Percentiles rank a stretch among this genome's conserved stretches.
phyloP scores from a whole-genome alignment of 352 stramenopile genomes.

The Pelagophyceae sp. region DNA sequence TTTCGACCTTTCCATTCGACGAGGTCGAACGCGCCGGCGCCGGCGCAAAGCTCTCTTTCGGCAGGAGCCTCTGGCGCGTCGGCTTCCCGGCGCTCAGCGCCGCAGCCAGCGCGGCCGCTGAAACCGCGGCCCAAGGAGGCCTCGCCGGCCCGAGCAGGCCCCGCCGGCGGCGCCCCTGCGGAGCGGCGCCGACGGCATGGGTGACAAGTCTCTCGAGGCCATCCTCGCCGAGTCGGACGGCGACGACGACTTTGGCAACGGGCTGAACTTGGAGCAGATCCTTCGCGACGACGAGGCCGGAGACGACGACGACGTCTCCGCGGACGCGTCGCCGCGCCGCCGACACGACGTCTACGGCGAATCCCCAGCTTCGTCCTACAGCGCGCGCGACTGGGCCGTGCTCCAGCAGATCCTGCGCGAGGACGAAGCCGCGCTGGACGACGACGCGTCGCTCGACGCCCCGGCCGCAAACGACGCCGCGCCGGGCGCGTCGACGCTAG shows the following conservation, averaged over 20 bases:
- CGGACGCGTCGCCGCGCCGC: neutral
- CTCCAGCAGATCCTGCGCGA: slow-evolving; percentile 32
- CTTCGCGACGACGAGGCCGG: slow-evolving; percentile 28
- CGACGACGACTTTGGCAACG: neutral
- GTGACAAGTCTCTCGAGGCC: too few relatives aligned
- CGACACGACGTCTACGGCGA: neutral
- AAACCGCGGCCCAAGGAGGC: too few relatives aligned
- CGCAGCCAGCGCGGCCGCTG: too few relatives aligned
- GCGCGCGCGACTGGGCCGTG: slow-evolving; percentile 24
- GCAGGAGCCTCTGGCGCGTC: too few relatives aligned
- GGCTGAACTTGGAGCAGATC: slow-evolving; percentile 34
- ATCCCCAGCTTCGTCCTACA: slow-evolving; percentile 9
- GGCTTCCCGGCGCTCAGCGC: too few relatives aligned
- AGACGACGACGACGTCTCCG: slow-evolving; percentile 9
- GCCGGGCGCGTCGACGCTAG: neutral
- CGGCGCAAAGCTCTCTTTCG: too few relatives aligned
- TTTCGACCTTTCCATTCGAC: too few relatives aligned
- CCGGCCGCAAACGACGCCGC: neutral
- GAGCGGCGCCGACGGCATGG: too few relatives aligned
- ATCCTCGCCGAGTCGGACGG: slow-evolving; percentile 10
- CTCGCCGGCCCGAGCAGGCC: too few relatives aligned
- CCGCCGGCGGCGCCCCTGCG: too few relatives aligned
- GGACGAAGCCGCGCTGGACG: slow-evolving; percentile 26
- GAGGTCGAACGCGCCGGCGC: too few relatives aligned
- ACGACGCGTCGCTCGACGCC: neutral